phyloP scores from a whole-genome alignment of 257 asterid genomes.

The Nicotiana attenuata region DNA sequence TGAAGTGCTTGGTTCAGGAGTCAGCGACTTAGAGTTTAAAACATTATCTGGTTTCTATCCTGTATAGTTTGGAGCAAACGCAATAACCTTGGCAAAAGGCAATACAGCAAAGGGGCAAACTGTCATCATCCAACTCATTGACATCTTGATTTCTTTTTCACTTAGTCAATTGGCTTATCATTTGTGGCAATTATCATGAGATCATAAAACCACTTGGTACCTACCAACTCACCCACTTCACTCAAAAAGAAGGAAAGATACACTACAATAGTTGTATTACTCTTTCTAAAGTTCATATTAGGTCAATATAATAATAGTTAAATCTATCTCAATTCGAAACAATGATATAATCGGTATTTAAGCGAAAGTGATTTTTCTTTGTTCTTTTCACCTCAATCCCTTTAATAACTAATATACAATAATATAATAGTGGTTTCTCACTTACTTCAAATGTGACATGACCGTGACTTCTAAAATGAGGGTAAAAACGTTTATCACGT shows the following conservation, averaged over 20 bases:
- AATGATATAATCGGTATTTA: too few relatives aligned
- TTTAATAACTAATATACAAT: too few relatives aligned
- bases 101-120: background rate
- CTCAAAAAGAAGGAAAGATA: background rate
- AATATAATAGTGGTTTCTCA: background rate
- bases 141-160: background rate
- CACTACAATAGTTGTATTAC: background rate
- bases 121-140: background rate
- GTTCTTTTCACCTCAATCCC: background rate
- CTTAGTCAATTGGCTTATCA: background rate
- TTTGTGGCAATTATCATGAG: background rate
- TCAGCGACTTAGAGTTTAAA: background rate
- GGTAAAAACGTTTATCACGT: background rate
- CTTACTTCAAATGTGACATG: background rate
- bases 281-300: too few relatives aligned
- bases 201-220: background rate
- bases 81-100: background rate
- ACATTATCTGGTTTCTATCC: background rate
- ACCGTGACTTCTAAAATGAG: background rate
- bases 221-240: background rate
- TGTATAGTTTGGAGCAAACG: background rate
- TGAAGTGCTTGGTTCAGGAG: too few relatives aligned
- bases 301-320: too few relatives aligned
- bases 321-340: background rate
- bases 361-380: background rate